Percentiles rank a stretch among this genome's conserved stretches.
Conservation (phyloP, 2,329 filamentous ascomycete genomes). For the Intubia oerlemansii region DNA sequence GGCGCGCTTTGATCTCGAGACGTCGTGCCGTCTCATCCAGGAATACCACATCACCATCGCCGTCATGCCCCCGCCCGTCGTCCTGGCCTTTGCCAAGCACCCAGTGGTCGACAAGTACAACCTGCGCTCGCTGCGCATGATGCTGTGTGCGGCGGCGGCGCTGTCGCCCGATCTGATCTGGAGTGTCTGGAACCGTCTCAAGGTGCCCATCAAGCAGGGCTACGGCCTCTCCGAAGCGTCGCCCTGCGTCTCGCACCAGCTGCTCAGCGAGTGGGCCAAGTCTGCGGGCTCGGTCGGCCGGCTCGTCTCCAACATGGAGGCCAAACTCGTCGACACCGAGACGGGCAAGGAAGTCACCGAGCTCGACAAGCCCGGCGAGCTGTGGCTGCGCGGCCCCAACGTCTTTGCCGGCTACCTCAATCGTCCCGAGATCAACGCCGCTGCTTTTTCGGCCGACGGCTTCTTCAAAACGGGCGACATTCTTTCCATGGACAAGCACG, state of each 20-base stretch:
- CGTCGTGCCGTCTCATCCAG: slow-evolving; percentile 59
- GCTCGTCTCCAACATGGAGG: slow-evolving; percentile 57
- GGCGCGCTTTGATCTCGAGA: slow-evolving; percentile 64
- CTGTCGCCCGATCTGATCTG: slow-evolving; percentile 63
- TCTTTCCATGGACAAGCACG: slow-evolving; percentile 52
- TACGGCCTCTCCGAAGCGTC: slow-evolving; percentile 81
- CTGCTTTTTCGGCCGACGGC: slow-evolving; percentile 53
- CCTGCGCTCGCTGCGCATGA: slow-evolving; percentile 54
- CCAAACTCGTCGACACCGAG: slow-evolving; percentile 54
- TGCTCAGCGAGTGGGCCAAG: slow-evolving; percentile 54
- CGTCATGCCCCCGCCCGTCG: slow-evolving; percentile 69
- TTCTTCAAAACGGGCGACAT: slow-evolving; percentile 88
- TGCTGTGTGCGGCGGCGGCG: slow-evolving; percentile 77
- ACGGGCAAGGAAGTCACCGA: slow-evolving; percentile 28
- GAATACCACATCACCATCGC: slow-evolving; percentile 52
- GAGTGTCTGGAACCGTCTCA: slow-evolving; percentile 50
- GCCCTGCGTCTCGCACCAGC: slow-evolving; percentile 55
- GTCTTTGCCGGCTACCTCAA: slow-evolving; percentile 63
- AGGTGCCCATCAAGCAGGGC: slow-evolving; percentile 71
- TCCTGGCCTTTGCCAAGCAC: slow-evolving; percentile 61
- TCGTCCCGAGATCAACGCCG: slow-evolving; percentile 45
- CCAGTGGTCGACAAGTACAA: slow-evolving; percentile 64
- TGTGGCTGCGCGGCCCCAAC: slow-evolving; percentile 63
- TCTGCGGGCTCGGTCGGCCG: slow-evolving; percentile 61
- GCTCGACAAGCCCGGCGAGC: slow-evolving; percentile 37